Base-by-base conservation (phyloP, 768 basidiomycete species). In the Amanita brunnescens region DNA sequence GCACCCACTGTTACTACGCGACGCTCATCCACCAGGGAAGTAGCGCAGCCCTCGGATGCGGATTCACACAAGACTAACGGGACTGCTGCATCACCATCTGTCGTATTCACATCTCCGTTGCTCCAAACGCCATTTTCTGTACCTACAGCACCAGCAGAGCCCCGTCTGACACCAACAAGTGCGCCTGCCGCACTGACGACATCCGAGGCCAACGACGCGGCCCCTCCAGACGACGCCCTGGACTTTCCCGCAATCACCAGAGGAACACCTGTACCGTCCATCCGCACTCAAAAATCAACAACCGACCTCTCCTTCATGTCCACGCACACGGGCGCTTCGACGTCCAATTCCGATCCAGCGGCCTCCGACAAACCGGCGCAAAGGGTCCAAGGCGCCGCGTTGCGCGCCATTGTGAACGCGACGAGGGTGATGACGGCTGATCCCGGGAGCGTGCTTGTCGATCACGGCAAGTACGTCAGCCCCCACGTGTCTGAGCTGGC, bases 381-480 rank as follows among this genome's bases (percentile, higher is more conserved):
- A 67, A 70, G 21, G 6, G 62, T 63, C 6, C 88, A 91, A 59
- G 85, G 87, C 1, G 64, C 81, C 0, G 77, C 86, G 0, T 62
- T 92, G 2, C 79, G 79, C 5, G 90, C 90, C 1, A 89, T 92
- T 49, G 77, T 79, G 14, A 83, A 91, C 49, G 88, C 90, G 1
- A 91, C 85, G 1, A 80, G 90, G 2, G 84, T 91, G n/a, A 91
- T 92, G 88, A 86, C 86, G 0, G 74, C 80, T 2, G 87, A 87
- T 57, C 77, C 89, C 0, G 70, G 76, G 10, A 88, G 87, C 56
- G 79, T 92, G 51, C 75, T 92, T 8, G 75, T 77, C 0, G 85
- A 91, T 62, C 76, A 81, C 52, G 87, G 85, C 0, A 69, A 64
- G 3, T 87, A 85, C 8, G 81, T 83, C 0, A 71, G 77, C 6